Evolutionary conservation across 1,284 basidiomycete species (phyloP).

Genomic region (Kwoniella shivajii): DNA sequence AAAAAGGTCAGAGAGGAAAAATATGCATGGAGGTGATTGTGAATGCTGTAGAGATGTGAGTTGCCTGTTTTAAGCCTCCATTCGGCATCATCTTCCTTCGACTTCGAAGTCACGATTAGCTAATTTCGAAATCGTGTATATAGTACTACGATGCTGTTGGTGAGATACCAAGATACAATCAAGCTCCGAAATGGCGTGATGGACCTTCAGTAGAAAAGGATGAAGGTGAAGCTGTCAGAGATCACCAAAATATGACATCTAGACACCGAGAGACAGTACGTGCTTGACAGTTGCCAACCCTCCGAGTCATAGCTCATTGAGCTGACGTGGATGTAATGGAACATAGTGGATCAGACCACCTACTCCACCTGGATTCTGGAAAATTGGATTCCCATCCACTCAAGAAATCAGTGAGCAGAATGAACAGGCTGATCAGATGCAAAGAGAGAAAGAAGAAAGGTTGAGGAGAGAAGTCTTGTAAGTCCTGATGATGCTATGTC

Average conservation of each 20-base stretch:
- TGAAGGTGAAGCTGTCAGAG: constrained; percentile 48
- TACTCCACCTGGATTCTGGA: constrained; percentile 78
- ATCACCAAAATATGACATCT: constrained; percentile 74
- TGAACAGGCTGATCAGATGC: constrained; percentile 62
- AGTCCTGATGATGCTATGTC: constrained; percentile 24
- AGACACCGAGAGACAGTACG: constrained; percentile 64
- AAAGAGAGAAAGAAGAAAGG: constrained; percentile 66
- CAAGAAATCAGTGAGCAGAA: constrained; percentile 77
- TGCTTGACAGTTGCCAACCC: background rate
- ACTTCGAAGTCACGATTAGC: too few relatives aligned
- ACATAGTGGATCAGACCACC: constrained; percentile 68
- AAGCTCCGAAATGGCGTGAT: constrained; percentile 67
- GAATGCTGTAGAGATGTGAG: constrained; percentile 78
- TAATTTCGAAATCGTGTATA: too few relatives aligned
- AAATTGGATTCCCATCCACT: constrained; percentile 83
- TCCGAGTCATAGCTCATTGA: background rate
- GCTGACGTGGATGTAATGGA: constrained; percentile 2
- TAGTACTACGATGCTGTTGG: constrained; percentile 83
- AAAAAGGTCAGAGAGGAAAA: constrained; percentile 64
- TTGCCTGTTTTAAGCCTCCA: constrained; percentile 18
- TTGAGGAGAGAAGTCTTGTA: constrained; percentile 45
- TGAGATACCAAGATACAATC: constrained; percentile 65
- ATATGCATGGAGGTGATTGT: constrained; percentile 76
- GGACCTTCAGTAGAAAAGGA: constrained; percentile 15
- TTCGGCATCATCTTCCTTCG: background rate